These are phyloP conservation scores for Wickerhamomyces subpelliculosus DNA, from an alignment of 805 yeast species.

Conservation along the genomic window DNA sequence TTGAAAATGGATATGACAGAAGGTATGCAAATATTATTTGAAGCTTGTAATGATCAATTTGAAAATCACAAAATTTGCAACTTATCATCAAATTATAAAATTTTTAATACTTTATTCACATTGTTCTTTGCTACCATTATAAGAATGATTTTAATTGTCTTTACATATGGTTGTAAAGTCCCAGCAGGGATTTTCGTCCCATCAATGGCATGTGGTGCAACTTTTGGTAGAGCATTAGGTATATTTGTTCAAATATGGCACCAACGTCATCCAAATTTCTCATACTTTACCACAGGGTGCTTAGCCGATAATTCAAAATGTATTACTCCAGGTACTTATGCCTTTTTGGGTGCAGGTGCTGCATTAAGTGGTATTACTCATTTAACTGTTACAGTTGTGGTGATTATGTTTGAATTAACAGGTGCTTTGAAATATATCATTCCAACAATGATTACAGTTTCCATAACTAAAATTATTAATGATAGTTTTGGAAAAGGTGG, in stretches of 20 bases:
- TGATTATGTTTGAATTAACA: constrained; percentile 92
- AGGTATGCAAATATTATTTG: constrained; percentile 83
- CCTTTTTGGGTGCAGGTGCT: constrained; percentile 94
- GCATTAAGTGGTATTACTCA: constrained; percentile 92
- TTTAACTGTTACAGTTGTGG: constrained; percentile 85
- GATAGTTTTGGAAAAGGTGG: constrained; percentile 79
- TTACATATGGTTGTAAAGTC: constrained; percentile 88
- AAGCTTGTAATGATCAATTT: constrained; percentile 54
- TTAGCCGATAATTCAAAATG: constrained; percentile 40
- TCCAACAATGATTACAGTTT: constrained; percentile 95
- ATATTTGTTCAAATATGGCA: constrained; percentile 51
- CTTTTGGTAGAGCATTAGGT: constrained; percentile 87
- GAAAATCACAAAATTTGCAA: constrained; percentile 36
- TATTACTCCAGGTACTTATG: constrained; percentile 91
- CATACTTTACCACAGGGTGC: constrained; percentile 29
- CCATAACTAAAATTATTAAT: constrained; percentile 74
- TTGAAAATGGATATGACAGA: constrained; percentile 90
- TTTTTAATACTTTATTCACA: constrained; percentile 37
- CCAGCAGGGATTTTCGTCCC: constrained; percentile 99
- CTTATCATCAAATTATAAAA: constrained; percentile 25
- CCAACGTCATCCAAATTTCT: constrained; percentile 29
- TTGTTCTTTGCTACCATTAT: constrained; percentile 64
- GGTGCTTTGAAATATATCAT: constrained; percentile 89
- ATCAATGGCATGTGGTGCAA: constrained; percentile 94
- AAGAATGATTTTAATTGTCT: constrained; percentile 63